These are phyloP conservation scores for Pythium myriotylum DNA, from an alignment of 352 stramenopile species.

Conservation along the genomic window DNA sequence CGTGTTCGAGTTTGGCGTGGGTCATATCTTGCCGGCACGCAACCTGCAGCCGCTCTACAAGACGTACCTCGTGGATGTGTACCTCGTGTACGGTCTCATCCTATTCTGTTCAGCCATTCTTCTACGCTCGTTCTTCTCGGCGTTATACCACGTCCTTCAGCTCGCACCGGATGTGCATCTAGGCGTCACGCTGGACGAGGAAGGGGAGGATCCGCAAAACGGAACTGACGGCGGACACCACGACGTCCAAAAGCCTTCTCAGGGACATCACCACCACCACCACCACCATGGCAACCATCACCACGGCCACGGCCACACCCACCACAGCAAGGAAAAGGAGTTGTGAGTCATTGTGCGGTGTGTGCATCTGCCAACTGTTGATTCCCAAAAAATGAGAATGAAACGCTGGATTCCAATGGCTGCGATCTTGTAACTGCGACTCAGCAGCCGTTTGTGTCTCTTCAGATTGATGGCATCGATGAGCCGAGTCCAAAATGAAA, in stretches of 20 bases:
- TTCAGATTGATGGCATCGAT: background rate
- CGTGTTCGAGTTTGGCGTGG: slow-evolving; percentile 54
- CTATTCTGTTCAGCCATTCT: slow-evolving; percentile 85
- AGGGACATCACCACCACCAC: slow-evolving; percentile 7
- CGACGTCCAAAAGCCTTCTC: slow-evolving; percentile 20
- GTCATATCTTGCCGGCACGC: slow-evolving; percentile 51
- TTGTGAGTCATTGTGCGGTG: slow-evolving; percentile 4
- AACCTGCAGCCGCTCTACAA: slow-evolving; percentile 79
- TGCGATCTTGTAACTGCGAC: too few relatives aligned
- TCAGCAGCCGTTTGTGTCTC: background rate
- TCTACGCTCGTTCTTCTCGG: slow-evolving; percentile 73
- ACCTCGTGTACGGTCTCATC: slow-evolving; percentile 82
- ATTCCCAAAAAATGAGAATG: slow-evolving; percentile 18
- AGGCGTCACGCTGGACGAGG: slow-evolving; percentile 28
- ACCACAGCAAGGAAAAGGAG: slow-evolving; percentile 22
- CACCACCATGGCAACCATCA: slow-evolving; percentile 14
- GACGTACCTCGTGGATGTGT: slow-evolving; percentile 86
- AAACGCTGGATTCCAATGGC: too few relatives aligned
- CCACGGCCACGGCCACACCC: slow-evolving; percentile 13
- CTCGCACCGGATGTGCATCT: slow-evolving; percentile 31
- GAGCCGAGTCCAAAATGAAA: background rate
- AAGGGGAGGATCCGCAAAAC: slow-evolving; percentile 5
- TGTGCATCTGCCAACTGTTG: background rate
- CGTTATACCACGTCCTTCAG: slow-evolving; percentile 71
- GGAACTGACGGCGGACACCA: slow-evolving; percentile 8